Evolutionary conservation across 2,329 filamentous ascomycete species (phyloP).

Genomic region (Fusarium incarnatum): DNA sequence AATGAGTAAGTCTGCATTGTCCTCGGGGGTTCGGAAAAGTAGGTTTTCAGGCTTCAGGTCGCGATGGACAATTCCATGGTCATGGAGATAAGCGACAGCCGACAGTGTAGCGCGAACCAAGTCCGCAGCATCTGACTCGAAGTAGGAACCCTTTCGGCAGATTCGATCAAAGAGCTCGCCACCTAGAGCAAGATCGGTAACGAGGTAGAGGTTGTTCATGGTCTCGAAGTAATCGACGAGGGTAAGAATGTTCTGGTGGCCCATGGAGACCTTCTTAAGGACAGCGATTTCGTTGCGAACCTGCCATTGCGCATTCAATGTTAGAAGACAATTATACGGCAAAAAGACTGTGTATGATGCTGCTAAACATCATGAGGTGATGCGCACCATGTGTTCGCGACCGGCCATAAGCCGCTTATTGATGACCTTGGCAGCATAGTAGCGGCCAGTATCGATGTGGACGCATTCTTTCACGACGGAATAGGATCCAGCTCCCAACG

Average conservation of each 20-base stretch:
- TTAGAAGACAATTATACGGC: conserved; percentile 23
- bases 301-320: conserved; percentile 57
- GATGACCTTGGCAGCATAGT: conserved; percentile 99
- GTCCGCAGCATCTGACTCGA: conserved; percentile 95
- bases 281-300: conserved; percentile 98
- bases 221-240: conserved; percentile 99
- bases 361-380: background rate
- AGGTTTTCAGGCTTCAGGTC: conserved; percentile 98
- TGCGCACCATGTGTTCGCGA: conserved; percentile 91
- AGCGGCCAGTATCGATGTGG: conserved; percentile 96
- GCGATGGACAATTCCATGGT: conserved; percentile 97
- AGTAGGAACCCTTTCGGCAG: conserved; percentile 98
- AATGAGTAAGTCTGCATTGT: conserved; percentile 96
- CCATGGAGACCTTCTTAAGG: conserved; percentile 98
- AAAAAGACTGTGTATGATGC: background rate
- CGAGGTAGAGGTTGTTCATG: conserved; percentile 99
- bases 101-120: conserved; percentile 94
- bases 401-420: conserved; percentile 99
- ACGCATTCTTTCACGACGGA: conserved; percentile 99
- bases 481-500: conserved; percentile 94
- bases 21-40: conserved; percentile 95
- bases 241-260: conserved; percentile 97
- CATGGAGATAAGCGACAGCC: conserved; percentile 97
- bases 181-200: conserved; percentile 94
- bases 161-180: conserved; percentile 98